Percentiles rank a stretch among this genome's conserved stretches.
Evolutionary conservation across 192 early-diverging fungal genomes (phyloP).

Genomic region (Jimgerdemannia lactiflua): DNA sequence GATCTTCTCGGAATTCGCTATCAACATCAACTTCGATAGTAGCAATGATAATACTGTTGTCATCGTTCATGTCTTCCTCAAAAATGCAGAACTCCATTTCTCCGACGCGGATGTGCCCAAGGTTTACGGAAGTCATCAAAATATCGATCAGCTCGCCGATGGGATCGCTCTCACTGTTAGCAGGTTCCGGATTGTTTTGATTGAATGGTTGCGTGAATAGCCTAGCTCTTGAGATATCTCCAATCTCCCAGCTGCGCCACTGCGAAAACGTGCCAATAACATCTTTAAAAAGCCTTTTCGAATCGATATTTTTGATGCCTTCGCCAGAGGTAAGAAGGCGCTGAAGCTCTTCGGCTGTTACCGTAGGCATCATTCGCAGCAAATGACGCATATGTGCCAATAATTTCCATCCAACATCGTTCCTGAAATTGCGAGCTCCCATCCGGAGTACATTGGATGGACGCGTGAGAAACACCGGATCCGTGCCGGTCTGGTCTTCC

Average conservation of each 20-base stretch:
- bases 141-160: slow-evolving; percentile 25
- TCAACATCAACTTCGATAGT: slow-evolving; percentile 16
- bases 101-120: slow-evolving; percentile 36
- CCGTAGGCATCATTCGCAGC: slow-evolving; percentile 37
- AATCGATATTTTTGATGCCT: slow-evolving; percentile 22
- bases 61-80: slow-evolving; percentile 38
- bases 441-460: slow-evolving; percentile 63
- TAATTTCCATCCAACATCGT: slow-evolving; percentile 76
- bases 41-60: slow-evolving; percentile 43
- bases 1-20: slow-evolving; percentile 8
- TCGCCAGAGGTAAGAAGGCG: slow-evolving; percentile 39
- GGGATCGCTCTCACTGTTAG: slow-evolving; percentile 1
- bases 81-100: slow-evolving; percentile 43
- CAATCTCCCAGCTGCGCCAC: slow-evolving; percentile 67
- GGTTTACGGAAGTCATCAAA: slow-evolving; percentile 27
- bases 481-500: slow-evolving; percentile 37
- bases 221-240: slow-evolving; percentile 37
- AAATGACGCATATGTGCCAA: slow-evolving; percentile 63
- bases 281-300: slow-evolving; percentile 41
- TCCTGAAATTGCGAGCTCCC: slow-evolving; percentile 57
- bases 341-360: slow-evolving; percentile 33
- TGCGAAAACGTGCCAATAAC: slow-evolving; percentile 43
- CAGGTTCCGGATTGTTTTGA: slow-evolving; percentile 15
- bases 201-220: slow-evolving; percentile 49
- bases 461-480: slow-evolving; percentile 63